A percentile compares a stretch with the other conserved stretches of the same genome.
Conservation (phyloP, 148 eudicot species). For the Rhododendron kiyosumense region DNA sequence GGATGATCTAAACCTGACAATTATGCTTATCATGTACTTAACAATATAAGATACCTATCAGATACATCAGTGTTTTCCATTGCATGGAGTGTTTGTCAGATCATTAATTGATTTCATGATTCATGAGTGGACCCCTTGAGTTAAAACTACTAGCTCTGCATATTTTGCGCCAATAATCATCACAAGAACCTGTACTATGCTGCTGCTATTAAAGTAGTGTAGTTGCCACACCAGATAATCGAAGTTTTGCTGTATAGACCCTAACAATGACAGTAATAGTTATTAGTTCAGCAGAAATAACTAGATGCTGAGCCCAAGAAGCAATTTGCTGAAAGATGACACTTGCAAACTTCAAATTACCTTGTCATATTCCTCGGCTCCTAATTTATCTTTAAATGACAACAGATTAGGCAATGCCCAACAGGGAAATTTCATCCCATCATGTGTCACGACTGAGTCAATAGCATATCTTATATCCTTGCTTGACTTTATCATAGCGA, state of each 20-base stretch:
- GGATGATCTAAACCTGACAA: not conserved
- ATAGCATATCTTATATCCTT: slow-evolving; percentile 73
- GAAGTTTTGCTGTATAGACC: not conserved
- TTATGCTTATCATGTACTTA: not conserved
- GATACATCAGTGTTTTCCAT: not conserved
- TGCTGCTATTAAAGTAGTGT: not conserved
- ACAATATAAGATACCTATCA: not conserved
- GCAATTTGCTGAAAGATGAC: not conserved
- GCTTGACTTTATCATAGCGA: slow-evolving; percentile 86
- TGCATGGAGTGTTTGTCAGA: not conserved
- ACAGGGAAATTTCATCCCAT: slow-evolving; percentile 79
- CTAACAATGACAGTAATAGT: not conserved
- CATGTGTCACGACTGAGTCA: slow-evolving; percentile 90
- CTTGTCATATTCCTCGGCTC: slow-evolving; percentile 61
- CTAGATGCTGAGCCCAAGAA: not conserved
- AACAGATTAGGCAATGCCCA: slow-evolving; percentile 69
- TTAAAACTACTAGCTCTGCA: not conserved
- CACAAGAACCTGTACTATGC: not conserved
- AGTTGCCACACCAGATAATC: not conserved
- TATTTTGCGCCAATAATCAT: not conserved
- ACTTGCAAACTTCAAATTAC: slow-evolving; percentile 23
- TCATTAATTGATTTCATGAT: not conserved
- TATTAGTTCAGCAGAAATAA: not conserved
- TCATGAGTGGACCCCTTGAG: not conserved
- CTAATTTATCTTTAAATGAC: slow-evolving; percentile 52